These are phyloP conservation scores for Ceratocystis destructans DNA, from an alignment of 2,329 filamentous ascomycete species.

Conservation along the genomic window DNA sequence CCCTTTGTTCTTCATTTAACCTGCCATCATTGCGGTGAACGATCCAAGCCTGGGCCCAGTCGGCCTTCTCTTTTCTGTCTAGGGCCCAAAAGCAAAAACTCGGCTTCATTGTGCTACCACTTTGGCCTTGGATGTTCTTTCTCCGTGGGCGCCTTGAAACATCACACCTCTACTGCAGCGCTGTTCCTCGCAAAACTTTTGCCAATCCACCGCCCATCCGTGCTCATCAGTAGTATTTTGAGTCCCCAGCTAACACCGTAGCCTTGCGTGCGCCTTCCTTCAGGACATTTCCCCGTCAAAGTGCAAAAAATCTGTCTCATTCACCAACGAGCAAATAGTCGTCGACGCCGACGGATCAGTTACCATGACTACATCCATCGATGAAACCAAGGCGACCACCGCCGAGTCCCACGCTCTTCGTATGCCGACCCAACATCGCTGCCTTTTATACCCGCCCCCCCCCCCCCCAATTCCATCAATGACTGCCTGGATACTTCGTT, in stretches of 20 bases:
- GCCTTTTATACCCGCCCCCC: not conserved
- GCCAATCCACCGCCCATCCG: no score
- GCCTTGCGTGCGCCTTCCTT: not conserved
- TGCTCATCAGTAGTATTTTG: not conserved
- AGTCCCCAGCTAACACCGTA: slow-evolving; percentile 7
- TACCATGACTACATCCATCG: slow-evolving; percentile 57
- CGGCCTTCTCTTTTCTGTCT: not conserved
- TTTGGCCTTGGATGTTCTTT: not conserved
- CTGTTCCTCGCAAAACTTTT: no score
- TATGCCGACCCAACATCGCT: slow-evolving; percentile 37
- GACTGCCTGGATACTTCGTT: not conserved
- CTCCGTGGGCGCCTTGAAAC: not conserved
- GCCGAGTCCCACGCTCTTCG: slow-evolving; percentile 65
- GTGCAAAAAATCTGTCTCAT: slow-evolving; percentile 85
- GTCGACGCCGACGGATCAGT: slow-evolving; percentile 84
- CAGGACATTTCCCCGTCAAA: slow-evolving; percentile 30
- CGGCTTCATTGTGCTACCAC: not conserved
- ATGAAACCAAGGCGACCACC: slow-evolving; percentile 55
- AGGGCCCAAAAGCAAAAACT: not conserved
- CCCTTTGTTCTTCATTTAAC: no score
- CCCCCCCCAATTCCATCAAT: not conserved
- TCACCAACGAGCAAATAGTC: slow-evolving; percentile 74
- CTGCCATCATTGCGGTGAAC: no score
- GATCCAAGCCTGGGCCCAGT: no score
- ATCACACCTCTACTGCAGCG: not conserved